These are phyloP conservation scores for Boletus subparvulus DNA, from an alignment of 768 basidiomycete genomes.

Conservation along the genomic window DNA sequence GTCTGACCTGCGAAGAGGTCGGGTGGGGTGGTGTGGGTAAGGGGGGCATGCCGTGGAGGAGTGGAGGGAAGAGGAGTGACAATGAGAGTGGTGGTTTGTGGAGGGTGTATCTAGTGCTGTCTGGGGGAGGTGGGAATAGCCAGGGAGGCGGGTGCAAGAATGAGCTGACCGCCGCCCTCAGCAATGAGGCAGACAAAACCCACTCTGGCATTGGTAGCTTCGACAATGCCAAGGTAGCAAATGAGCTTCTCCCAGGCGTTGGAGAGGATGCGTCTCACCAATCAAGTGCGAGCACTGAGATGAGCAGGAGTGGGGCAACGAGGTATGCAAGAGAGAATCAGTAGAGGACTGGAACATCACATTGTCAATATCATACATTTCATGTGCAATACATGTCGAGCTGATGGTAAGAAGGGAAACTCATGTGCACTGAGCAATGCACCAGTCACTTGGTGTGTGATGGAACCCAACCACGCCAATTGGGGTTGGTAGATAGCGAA, in stretches of 20 bases:
- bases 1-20: conserved; percentile 35
- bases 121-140: too few species aligned
- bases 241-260: too few species aligned
- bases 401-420: background rate
- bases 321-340: conserved; percentile 86
- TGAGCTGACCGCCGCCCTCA: too few species aligned
- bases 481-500: conserved; percentile 97
- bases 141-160: too few species aligned
- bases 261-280: too few species aligned
- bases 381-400: background rate
- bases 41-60: conserved; percentile 34
- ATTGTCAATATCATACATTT: background rate
- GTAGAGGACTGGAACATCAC: conserved; percentile 65
- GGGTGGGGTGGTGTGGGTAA: conserved; percentile 40
- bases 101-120: too few species aligned
- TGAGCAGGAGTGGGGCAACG: conserved; percentile 50
- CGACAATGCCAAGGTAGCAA: too few species aligned
- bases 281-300: too few species aligned
- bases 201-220: too few species aligned
- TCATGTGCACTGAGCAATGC: conserved; percentile 61
- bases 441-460: conserved; percentile 84
- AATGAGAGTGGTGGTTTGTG: conserved; percentile 1
- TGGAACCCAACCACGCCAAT: conserved; percentile 85
- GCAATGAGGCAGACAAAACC: too few species aligned
- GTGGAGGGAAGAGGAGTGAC: conserved; percentile 21